Base-by-base conservation (phyloP, 305 asterid species). In the Ilex paraguariensis region DNA sequence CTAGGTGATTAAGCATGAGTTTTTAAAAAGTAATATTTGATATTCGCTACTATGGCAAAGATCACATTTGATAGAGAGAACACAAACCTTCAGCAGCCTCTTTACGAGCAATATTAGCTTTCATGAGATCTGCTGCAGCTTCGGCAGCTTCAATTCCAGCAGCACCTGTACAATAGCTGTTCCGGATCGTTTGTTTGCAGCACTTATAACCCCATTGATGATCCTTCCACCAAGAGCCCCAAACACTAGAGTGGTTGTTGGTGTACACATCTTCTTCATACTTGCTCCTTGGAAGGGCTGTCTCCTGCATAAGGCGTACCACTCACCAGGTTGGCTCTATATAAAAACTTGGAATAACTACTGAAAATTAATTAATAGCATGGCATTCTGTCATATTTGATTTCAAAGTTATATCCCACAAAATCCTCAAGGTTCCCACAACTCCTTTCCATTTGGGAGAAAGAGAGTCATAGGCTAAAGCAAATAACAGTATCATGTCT, bases 201-300 rank as follows among this genome's bases (percentile, higher is more conserved):
- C 99, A 93, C 73, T 83, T 86, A 74, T 90, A 93, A 44, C 97
- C 99, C 99, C 99, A 93, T 48, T 94, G 97, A 60, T 87, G 90
- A 76, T 94, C 95, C 75, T 66, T 90, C 99, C 99, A 94, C 97
- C 97, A 94, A 3, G 99, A 90, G 40, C 99, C 99, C 99, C 99
- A 94, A 49, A 94, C 96, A 40, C 78, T 78, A 0, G 93, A 82
- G 77, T 94, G 99, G 79, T 94, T 90, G 67, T 94, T 94, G 39
- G 67, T 74, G 57, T 68, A 81, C 57, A 84, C 85, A 70, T 94
- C 99, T 75, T 94, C 99, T 72, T 94, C 97, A 42, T 90, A 94
- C 76, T 94, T 94, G 86, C 96, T 87, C 72, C 82, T 84, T 1
- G 99, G 97, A 66, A 94, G 83, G 54, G 95, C 17, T 46, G 63